Evolutionary conservation across 75 land plant genomes (phyloP).

Genomic region (Sequoiadendron giganteum): DNA sequence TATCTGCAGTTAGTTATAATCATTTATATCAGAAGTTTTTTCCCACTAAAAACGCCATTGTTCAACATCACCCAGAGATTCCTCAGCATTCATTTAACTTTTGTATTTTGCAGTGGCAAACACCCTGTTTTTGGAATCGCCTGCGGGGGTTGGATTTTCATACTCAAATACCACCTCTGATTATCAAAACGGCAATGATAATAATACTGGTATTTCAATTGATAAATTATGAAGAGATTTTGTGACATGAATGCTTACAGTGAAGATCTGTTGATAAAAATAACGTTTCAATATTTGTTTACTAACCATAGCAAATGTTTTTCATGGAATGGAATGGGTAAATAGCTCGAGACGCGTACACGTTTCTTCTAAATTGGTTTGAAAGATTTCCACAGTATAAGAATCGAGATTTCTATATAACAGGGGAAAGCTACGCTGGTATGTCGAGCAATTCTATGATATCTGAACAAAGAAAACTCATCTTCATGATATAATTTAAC

Average conservation of each 20-base stretch:
- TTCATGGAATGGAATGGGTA: background rate
- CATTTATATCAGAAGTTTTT: background rate
- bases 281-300: background rate
- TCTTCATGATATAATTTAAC: too few species aligned
- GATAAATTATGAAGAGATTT: too few species aligned
- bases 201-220: constrained; percentile 26
- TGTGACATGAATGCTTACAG: too few species aligned
- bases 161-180: constrained; percentile 47
- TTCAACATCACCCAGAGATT: background rate
- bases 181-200: constrained; percentile 35
- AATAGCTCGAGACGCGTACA: constrained; percentile 40
- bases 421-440: constrained; percentile 89
- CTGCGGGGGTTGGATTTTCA: constrained; percentile 63
- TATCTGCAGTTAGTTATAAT: background rate
- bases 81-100: background rate
- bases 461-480: background rate
- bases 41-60: background rate
- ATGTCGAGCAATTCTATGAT: background rate
- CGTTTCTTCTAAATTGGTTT: constrained; percentile 56
- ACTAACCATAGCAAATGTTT: background rate
- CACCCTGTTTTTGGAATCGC: constrained; percentile 64
- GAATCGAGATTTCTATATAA: constrained; percentile 59
- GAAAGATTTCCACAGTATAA: constrained; percentile 78
- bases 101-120: constrained; percentile 48
- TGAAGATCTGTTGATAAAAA: too few species aligned